Base-by-base conservation (phyloP, 1,284 basidiomycete species). In the Mycosarcoma mackinlayi region DNA sequence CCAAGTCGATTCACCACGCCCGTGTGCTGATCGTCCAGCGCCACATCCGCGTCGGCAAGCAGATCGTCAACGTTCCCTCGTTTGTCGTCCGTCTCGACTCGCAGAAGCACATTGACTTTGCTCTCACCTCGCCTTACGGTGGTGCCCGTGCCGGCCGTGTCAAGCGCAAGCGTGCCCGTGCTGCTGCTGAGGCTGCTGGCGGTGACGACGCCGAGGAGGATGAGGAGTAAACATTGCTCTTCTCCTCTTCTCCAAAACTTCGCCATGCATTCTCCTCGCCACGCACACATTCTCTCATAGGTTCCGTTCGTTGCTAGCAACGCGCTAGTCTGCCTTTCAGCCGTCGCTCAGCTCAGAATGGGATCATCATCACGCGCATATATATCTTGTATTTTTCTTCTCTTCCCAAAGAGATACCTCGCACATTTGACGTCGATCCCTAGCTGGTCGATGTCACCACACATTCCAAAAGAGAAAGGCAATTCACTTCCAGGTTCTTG, bases 11-110 rank as follows among this genome's bases (percentile, higher is more conserved):
- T 81, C 96, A 99, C 86, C 96, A 98, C 85, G 96, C 96, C 58
- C 92, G 95, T 86, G 93, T 95, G 74, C 88, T 99, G 83, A 98
- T 99, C 86, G 88, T 92, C 84, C 96, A 98, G 86, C 88, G 95
- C 78, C 93, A 95, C 87, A 94, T 95, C 82, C 92, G 93, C 77
- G 96, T 98, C 84, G 96, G 95, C 85, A 97, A 95, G 87, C 96
- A 99, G 86, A 93, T 97, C 78, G 96, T 99, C 87, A 95, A 98
- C 87, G 92, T 98, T 54, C 96, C 96, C 38, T 98, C 94, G 16
- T 99, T 99, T 85, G 92, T 98, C 83, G 96, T 99, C 80, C 93
- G 85, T 69, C 83, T 85, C 48, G 84, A 85, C 79, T 83, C 82
- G 49, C 84, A 85, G 80, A 85, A 85, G 86, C 95, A 98, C 89